These are phyloP conservation scores for Phaffia tasmanica DNA, from an alignment of 768 basidiomycete species.

Conservation along the genomic window DNA sequence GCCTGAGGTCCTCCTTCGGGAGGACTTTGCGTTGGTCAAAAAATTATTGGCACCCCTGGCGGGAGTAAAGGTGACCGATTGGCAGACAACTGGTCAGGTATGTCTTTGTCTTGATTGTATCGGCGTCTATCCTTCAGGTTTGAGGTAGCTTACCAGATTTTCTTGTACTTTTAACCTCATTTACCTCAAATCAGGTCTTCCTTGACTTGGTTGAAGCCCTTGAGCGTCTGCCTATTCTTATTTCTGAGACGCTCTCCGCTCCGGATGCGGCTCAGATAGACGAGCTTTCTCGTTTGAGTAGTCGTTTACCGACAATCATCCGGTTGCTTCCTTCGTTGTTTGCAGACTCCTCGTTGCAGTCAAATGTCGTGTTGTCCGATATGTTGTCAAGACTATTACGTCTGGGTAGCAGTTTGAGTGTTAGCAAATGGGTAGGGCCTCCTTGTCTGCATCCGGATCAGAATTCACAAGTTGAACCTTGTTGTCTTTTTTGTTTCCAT, in stretches of 20 bases:
- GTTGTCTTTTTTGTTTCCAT: background rate
- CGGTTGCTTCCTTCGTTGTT: slow-evolving; percentile 58
- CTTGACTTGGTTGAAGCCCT: slow-evolving; percentile 31
- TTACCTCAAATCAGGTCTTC: slow-evolving; percentile 27
- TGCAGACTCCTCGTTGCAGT: slow-evolving; percentile 51
- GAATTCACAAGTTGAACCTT: background rate
- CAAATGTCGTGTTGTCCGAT: slow-evolving; percentile 58
- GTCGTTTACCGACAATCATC: slow-evolving; percentile 55
- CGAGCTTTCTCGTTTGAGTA: slow-evolving; percentile 53
- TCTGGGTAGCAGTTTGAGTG: slow-evolving; percentile 13
- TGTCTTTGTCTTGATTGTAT: slow-evolving; percentile 11
- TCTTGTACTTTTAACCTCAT: slow-evolving; percentile 19
- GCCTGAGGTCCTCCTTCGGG: slow-evolving; percentile 69
- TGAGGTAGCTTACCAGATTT: slow-evolving; percentile 7
- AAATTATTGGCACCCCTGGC: slow-evolving; percentile 60
- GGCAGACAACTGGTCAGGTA: slow-evolving; percentile 78
- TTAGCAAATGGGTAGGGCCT: slow-evolving; percentile 21
- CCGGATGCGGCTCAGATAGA: slow-evolving; percentile 45
- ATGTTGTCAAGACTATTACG: slow-evolving; percentile 46
- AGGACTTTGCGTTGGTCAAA: slow-evolving; percentile 53
- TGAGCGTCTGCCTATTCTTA: slow-evolving; percentile 28
- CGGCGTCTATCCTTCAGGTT: slow-evolving; percentile 3
- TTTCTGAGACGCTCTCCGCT: slow-evolving; percentile 37
- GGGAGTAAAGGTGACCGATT: slow-evolving; percentile 53
- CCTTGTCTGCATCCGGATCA: background rate